These are phyloP conservation scores for Diaporthe sp. DNA, from an alignment of 2,329 filamentous ascomycete genomes.

Conservation along the genomic window DNA sequence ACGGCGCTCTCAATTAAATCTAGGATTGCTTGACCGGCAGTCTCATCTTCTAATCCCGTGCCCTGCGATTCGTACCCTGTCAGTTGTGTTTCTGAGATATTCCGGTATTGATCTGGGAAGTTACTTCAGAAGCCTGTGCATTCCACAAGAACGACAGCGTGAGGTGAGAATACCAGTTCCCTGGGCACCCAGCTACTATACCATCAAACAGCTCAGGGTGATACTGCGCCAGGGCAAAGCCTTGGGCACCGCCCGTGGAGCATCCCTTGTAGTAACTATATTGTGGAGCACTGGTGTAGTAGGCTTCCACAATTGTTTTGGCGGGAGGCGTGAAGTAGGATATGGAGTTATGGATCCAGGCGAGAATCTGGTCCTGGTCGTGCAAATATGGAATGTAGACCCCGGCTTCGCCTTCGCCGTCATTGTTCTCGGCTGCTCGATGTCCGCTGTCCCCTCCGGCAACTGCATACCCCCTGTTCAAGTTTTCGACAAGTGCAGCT, in stretches of 20 bases:
- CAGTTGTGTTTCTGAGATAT: background rate
- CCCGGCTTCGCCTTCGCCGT: conserved; percentile 1
- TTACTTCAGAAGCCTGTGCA: conserved; percentile 20
- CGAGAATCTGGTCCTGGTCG: conserved; percentile 27
- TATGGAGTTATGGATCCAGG: conserved; percentile 32
- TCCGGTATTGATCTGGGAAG: background rate
- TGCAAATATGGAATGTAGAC: conserved; percentile 10
- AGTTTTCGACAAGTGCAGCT: conserved; percentile 1
- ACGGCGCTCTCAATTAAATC: background rate
- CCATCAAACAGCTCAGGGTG: conserved; percentile 24
- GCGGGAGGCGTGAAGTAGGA: conserved; percentile 25
- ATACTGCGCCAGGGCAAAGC: background rate
- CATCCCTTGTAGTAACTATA: conserved; percentile 26
- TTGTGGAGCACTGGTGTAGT: conserved; percentile 1
- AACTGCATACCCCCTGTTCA: conserved; percentile 16
- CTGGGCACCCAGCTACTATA: conserved; percentile 1
- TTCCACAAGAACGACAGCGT: conserved; percentile 20
- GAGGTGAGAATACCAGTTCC: conserved; percentile 19
- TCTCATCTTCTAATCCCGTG: background rate
- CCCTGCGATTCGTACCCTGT: background rate
- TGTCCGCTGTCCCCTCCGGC: conserved; percentile 29
- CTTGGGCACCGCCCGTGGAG: conserved; percentile 14
- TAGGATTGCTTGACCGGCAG: background rate
- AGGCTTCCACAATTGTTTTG: background rate
- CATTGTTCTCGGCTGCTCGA: conserved; percentile 18